Evolutionary conservation across 352 stramenopile species (phyloP).

Genomic region (Globisporangium carolinianum): DNA sequence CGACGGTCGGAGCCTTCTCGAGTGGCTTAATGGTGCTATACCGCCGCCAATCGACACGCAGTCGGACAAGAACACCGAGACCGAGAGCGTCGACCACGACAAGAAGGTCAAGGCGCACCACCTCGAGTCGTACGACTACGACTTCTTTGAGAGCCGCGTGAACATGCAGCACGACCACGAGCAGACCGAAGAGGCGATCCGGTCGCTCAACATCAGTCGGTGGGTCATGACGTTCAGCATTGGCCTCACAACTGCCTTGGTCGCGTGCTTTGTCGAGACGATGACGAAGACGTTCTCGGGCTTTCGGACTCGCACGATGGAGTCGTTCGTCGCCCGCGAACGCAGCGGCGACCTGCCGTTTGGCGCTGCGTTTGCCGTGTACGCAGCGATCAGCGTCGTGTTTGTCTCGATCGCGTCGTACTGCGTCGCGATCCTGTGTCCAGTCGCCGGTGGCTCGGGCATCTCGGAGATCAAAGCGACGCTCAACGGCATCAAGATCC

Average conservation of each 20-base stretch:
- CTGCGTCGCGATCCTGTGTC: conserved; percentile 93
- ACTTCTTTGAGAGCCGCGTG: conserved; percentile 83
- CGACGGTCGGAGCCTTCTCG: conserved; percentile 56
- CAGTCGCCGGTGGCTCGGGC: conserved; percentile 91
- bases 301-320: conserved; percentile 90
- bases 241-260: conserved; percentile 88
- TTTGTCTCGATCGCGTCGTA: conserved; percentile 90
- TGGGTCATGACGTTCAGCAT: conserved; percentile 96
- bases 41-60: conserved; percentile 20
- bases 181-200: conserved; percentile 65
- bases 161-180: conserved; percentile 86
- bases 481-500: conserved; percentile 97
- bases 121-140: conserved; percentile 82
- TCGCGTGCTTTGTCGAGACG: conserved; percentile 93
- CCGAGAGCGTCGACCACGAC: conserved; percentile 42
- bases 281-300: conserved; percentile 79
- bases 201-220: conserved; percentile 76
- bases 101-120: conserved; percentile 82
- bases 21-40: conserved; percentile 50
- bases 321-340: conserved; percentile 63
- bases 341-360: conserved; percentile 36
- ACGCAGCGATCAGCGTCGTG: conserved; percentile 86
- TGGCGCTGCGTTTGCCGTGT: conserved; percentile 81
- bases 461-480: conserved; percentile 98
- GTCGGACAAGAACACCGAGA: conserved; percentile 15